Percentiles rank a stretch among this genome's conserved stretches.
These are phyloP conservation scores for thale cress (Arabidopsis thaliana) DNA, from an alignment of 345 rosid genomes.

Conservation along the genomic window DNA sequence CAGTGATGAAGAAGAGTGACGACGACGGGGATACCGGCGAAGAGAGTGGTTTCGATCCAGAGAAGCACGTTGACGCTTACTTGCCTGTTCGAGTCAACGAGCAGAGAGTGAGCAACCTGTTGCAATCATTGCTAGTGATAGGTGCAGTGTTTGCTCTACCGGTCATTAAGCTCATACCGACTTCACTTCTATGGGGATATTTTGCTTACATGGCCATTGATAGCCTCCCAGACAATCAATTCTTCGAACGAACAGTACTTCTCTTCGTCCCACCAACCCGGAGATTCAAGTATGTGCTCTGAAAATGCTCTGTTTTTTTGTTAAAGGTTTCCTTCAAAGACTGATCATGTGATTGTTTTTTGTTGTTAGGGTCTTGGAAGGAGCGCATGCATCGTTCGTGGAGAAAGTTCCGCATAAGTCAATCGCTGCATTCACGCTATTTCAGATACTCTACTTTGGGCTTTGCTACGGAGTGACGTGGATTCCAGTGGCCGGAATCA, in stretches of 20 bases:
- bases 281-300: slow-evolving; percentile 59
- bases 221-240: slow-evolving; percentile 87
- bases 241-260: slow-evolving; percentile 74
- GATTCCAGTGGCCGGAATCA: slow-evolving; percentile 83
- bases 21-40: slow-evolving; percentile 35
- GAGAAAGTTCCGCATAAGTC: slow-evolving; percentile 68
- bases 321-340: not conserved
- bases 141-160: slow-evolving; percentile 66
- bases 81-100: slow-evolving; percentile 85
- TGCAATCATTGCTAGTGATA: slow-evolving; percentile 74
- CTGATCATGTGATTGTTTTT: not conserved
- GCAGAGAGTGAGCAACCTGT: slow-evolving; percentile 78
- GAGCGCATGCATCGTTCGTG: slow-evolving; percentile 71
- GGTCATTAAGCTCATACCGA: slow-evolving; percentile 72
- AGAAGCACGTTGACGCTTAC: slow-evolving; percentile 77
- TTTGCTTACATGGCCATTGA: slow-evolving; percentile 93
- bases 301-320: not conserved
- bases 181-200: slow-evolving; percentile 88
- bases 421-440: slow-evolving; percentile 57
- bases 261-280: slow-evolving; percentile 66
- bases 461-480: slow-evolving; percentile 78
- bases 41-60: slow-evolving; percentile 61
- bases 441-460: slow-evolving; percentile 65
- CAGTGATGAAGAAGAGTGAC: slow-evolving; percentile 54
- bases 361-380: slow-evolving; percentile 66